Base-by-base conservation (phyloP, 2,329 filamentous ascomycete genomes). In the Fusarium torreyae region DNA sequence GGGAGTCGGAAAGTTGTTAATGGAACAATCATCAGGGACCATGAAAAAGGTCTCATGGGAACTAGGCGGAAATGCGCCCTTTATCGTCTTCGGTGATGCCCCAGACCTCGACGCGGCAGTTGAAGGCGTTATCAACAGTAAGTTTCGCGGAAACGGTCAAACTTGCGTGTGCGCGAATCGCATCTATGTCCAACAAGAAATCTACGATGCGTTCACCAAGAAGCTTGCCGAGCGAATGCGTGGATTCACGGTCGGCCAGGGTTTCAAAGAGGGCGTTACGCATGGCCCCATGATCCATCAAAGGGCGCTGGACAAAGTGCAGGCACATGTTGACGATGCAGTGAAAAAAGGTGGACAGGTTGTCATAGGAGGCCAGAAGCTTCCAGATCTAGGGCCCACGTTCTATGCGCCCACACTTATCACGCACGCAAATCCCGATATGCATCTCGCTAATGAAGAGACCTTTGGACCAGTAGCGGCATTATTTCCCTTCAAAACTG, bases 11-110 rank as follows among this genome's bases (percentile, higher is more conserved):
- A 91, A 91, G 78, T 84, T 91, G 7, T 88, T 99, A 55, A 97
- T 98, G 94, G 92, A 92, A 83, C 94, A 98, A 80, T 91, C 92
- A 14, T 89, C 94, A 0, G 87, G 88, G 40, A 97, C 94, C 0
- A 82, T 98, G 72, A 98, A 98, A 87, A 87, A 89, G 71, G 78
- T 90, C 40, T 96, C 93, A 1, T 92, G 97, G 79, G 95, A 98
- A 79, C 91, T 98, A 2, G 95, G 95, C 56, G 96, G 95, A 48
- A 98, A 98, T 78, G 93, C 95, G 0, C 95, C 95, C 2, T 97
- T 98, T 78, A 98, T 98, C 71, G 94, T 98, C 34, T 98, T 98
- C 76, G 94, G 98, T 76, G 95, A 98, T 76, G 93, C 95, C 20
- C 13, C 28, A 31, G 93, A 98, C 77, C 82, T 98, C 22, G 94